Evolutionary conservation across 306 rosid species (phyloP).

Genomic region (Leucaena leucocephala): DNA sequence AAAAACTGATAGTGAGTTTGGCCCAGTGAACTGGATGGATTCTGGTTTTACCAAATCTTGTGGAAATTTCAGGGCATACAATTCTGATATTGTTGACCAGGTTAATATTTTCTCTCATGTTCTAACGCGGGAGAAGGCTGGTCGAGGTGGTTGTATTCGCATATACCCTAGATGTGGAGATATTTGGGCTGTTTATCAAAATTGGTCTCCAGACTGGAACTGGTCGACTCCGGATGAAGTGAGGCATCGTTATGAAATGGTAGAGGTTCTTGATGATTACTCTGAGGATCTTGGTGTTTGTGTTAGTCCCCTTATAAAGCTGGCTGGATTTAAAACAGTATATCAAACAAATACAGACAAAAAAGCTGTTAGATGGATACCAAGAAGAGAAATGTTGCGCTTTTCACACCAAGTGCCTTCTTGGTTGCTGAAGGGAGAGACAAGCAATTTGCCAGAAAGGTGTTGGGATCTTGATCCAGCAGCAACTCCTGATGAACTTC

Average conservation of each 20-base stretch:
- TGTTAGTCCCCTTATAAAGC: constrained; percentile 77
- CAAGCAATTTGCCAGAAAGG: constrained; percentile 61
- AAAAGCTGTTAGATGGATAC: constrained; percentile 75
- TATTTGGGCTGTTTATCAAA: constrained; percentile 88
- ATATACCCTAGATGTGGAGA: constrained; percentile 87
- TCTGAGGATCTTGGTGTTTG: constrained; percentile 92
- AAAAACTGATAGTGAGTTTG: constrained; percentile 89
- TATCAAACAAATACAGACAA: constrained; percentile 69
- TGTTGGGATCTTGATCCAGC: constrained; percentile 99
- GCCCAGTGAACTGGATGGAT: constrained; percentile 79
- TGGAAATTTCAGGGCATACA: constrained; percentile 87
- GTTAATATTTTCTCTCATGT: constrained; percentile 93
- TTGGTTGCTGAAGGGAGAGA: constrained; percentile 68
- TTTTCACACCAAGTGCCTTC: constrained; percentile 99
- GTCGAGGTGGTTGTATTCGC: constrained; percentile 91
- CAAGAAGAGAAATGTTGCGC: constrained; percentile 84
- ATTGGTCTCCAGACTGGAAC: constrained; percentile 89
- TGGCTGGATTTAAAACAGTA: constrained; percentile 87
- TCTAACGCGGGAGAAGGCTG: constrained; percentile 72
- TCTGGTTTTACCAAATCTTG: constrained; percentile 96
- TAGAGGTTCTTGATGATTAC: constrained; percentile 90
- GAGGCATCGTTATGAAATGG: constrained; percentile 95
- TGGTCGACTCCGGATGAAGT: constrained; percentile 83
- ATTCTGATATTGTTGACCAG: constrained; percentile 80
- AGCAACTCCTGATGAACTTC: constrained; percentile 96